Conservation (phyloP, 371 early-diverging fungal genomes). For the Syncephalastrum racemosum region DNA sequence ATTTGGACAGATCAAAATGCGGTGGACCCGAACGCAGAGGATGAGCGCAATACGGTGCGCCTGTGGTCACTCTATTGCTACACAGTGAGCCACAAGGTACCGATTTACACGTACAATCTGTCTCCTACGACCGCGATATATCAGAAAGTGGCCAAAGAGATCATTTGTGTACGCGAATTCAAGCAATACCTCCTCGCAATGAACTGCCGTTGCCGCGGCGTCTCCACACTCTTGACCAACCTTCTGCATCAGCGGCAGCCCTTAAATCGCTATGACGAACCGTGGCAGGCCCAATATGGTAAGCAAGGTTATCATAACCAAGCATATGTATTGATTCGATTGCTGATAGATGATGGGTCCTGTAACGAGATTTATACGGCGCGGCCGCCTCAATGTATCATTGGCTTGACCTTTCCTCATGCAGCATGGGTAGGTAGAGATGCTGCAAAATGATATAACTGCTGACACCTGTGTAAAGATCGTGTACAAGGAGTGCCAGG, state of each 20-base stretch:
- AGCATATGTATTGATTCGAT: not conserved
- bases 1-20: constrained; percentile 42
- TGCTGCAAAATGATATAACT: not conserved
- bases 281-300: constrained; percentile 81
- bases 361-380: constrained; percentile 71
- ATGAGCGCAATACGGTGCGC: constrained; percentile 60
- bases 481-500: constrained; percentile 70
- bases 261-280: constrained; percentile 56
- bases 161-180: constrained; percentile 70
- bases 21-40: constrained; percentile 44
- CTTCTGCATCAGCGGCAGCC: constrained; percentile 66
- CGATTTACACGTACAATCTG: constrained; percentile 68
- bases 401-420: constrained; percentile 59
- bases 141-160: constrained; percentile 65
- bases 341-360: constrained; percentile 55
- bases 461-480: constrained; percentile 27
- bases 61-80: constrained; percentile 66
- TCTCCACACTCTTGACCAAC: constrained; percentile 68
- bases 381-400: constrained; percentile 50
- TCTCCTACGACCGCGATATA: constrained; percentile 67
- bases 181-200: constrained; percentile 71
- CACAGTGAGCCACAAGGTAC: constrained; percentile 47
- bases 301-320: constrained; percentile 46
- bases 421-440: constrained; percentile 49
- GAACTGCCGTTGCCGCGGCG: constrained; percentile 68